Percentiles rank a stretch among this genome's conserved stretches.
These are phyloP conservation scores for Fagus crenata DNA, from an alignment of 306 rosid genomes.

Conservation along the genomic window DNA sequence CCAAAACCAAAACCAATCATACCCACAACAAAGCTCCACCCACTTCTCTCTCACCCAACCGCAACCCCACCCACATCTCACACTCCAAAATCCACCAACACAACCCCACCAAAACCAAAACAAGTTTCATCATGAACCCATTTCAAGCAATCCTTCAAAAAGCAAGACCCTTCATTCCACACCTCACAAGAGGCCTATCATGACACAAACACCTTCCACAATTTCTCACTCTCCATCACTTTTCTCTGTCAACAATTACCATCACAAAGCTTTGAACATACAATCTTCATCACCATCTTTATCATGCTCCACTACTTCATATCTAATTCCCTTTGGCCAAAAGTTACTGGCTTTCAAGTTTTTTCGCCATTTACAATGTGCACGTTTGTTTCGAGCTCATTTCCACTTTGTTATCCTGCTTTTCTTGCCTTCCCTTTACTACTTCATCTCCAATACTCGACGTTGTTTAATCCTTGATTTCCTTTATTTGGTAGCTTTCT, in stretches of 20 bases:
- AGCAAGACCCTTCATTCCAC: conserved; percentile 34
- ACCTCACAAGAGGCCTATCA: conserved; percentile 41
- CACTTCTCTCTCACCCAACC: conserved; percentile 25
- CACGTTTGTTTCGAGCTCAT: conserved; percentile 42
- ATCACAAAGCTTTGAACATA: conserved; percentile 2
- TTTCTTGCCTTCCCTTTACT: conserved; percentile 57
- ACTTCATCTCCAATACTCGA: conserved; percentile 49
- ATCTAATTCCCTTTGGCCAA: conserved; percentile 38
- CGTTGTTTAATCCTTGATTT: conserved; percentile 49
- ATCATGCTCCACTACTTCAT: conserved; percentile 33
- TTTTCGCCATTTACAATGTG: conserved; percentile 51
- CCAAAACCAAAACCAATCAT: conserved; percentile 3
- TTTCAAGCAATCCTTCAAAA: conserved; percentile 25
- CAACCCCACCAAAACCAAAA: conserved; percentile 2
- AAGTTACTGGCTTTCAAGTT: conserved; percentile 41
- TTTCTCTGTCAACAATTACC: conserved; percentile 27
- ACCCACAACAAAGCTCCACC: conserved; percentile 2
- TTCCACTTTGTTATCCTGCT: conserved; percentile 57
- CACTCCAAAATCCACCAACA: conserved; percentile 16
- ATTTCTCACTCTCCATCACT: conserved; percentile 32
- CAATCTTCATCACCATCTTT: conserved; percentile 23
- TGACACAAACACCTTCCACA: conserved; percentile 33
- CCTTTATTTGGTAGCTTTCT: conserved; percentile 46
- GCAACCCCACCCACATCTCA: conserved; percentile 17
- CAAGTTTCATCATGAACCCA: conserved; percentile 41